phyloP scores from a whole-genome alignment of 495 filamentous ascomycete genomes.

The Aspergillus biplanus region DNA sequence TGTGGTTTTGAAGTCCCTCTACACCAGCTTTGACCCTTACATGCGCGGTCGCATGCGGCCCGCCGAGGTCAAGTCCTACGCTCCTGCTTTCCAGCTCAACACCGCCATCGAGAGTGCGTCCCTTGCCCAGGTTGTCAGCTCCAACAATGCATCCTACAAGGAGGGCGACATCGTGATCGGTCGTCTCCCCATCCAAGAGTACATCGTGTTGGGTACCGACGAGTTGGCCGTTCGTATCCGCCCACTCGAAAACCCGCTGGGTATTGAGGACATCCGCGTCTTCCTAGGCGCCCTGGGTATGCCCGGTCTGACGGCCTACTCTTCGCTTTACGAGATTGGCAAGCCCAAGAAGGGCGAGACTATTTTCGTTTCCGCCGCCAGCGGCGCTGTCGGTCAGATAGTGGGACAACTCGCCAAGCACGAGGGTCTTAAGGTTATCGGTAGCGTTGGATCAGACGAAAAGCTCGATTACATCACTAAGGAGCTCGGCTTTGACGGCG shows the following conservation, averaged over 20 bases:
- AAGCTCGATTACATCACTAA: slow-evolving; percentile 70
- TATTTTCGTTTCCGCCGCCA: slow-evolving; percentile 81
- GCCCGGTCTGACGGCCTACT: slow-evolving; percentile 86
- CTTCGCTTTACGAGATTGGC: slow-evolving; percentile 79
- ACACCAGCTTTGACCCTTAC: slow-evolving; percentile 88
- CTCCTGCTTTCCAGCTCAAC: slow-evolving; percentile 57
- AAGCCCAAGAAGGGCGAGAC: slow-evolving; percentile 87
- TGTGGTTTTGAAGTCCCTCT: slow-evolving; percentile 71
- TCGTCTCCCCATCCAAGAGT: slow-evolving; percentile 64
- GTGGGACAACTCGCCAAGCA: slow-evolving; percentile 87
- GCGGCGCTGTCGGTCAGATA: slow-evolving; percentile 81
- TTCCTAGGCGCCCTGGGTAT: slow-evolving; percentile 80
- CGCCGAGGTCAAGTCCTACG: slow-evolving; percentile 62
- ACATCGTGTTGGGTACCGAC: slow-evolving; percentile 40
- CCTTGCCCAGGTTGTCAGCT: slow-evolving; percentile 69
- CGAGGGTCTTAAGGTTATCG: slow-evolving; percentile 84
- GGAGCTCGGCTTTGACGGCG: slow-evolving; percentile 68
- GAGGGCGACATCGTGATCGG: slow-evolving; percentile 71
- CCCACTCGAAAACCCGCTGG: slow-evolving; percentile 49
- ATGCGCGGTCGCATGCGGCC: slow-evolving; percentile 70
- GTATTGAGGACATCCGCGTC: slow-evolving; percentile 48
- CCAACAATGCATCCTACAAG: slow-evolving; percentile 60
- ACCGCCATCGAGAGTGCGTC: slow-evolving; percentile 59
- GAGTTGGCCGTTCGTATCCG: slow-evolving; percentile 32
- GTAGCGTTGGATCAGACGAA: slow-evolving; percentile 68